Evolutionary conservation across 306 rosid species (phyloP).

Genomic region (Erythrophleum fordii): DNA sequence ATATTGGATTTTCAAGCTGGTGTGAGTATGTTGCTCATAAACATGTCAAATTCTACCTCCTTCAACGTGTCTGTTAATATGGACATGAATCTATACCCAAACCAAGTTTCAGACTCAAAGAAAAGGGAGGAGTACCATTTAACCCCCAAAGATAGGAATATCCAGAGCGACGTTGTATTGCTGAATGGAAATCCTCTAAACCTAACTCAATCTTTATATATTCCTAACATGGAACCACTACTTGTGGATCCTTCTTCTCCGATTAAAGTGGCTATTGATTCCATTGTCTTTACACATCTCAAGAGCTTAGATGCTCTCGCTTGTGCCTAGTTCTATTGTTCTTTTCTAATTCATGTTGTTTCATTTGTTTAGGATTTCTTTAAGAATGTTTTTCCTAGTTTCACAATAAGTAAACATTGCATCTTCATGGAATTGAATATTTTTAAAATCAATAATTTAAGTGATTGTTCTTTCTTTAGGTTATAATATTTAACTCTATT

Average conservation of each 20-base stretch:
- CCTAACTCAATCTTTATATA: conserved; percentile 43
- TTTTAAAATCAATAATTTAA: no score
- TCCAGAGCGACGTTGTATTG: conserved; percentile 55
- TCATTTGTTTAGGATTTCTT: no score
- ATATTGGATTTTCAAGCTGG: conserved; percentile 36
- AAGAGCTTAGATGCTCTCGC: conserved; percentile 54
- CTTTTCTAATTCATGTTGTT: not conserved
- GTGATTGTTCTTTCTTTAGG: not conserved
- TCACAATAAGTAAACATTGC: no score
- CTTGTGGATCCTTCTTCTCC: conserved; percentile 46
- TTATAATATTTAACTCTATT: not conserved
- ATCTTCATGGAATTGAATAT: no score
- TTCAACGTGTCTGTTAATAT: conserved; percentile 37
- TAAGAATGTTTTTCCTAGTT: no score
- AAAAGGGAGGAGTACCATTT: conserved; percentile 66
- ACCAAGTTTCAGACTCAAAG: not conserved
- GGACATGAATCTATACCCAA: conserved; percentile 43
- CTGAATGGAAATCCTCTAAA: conserved; percentile 57
- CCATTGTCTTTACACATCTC: conserved; percentile 52
- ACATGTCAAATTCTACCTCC: conserved; percentile 57
- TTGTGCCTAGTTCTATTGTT: conserved; percentile 32
- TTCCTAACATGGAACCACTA: conserved; percentile 50
- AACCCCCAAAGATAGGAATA: conserved; percentile 60
- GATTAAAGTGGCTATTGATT: conserved; percentile 44
- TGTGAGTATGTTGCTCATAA: conserved; percentile 53